Evolutionary conservation across 345 rosid genomes (phyloP).

Genomic region (Brassica juncea): DNA sequence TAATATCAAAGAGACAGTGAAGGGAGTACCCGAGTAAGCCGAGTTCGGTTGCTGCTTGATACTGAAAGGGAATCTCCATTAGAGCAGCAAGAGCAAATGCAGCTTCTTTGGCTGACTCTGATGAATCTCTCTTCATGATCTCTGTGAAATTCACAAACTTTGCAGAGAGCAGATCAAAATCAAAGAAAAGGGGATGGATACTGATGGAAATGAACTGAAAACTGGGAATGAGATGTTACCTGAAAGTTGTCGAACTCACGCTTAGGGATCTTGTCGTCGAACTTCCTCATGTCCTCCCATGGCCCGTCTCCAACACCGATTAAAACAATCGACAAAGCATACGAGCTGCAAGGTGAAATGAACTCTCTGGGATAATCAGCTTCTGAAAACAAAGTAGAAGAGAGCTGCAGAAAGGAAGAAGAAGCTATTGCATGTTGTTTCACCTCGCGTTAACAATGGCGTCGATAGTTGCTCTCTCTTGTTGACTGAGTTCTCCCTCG

Average conservation of each 20-base stretch:
- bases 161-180: constrained; percentile 29
- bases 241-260: constrained; percentile 79
- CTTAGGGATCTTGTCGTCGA: constrained; percentile 71
- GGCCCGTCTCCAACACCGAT: constrained; percentile 89
- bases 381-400: neutral
- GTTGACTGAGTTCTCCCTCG: constrained; percentile 53
- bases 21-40: constrained; percentile 60
- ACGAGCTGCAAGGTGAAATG: constrained; percentile 40
- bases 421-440: neutral
- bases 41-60: constrained; percentile 64
- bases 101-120: constrained; percentile 58
- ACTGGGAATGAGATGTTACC: constrained; percentile 33
- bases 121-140: constrained; percentile 57
- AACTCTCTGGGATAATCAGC: neutral
- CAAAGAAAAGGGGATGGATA: neutral
- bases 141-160: constrained; percentile 85
- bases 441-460: constrained; percentile 70
- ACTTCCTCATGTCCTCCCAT: constrained; percentile 78
- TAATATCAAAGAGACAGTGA: neutral
- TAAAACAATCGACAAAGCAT: constrained; percentile 68
- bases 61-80: constrained; percentile 90
- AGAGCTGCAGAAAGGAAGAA: neutral
- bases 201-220: neutral
- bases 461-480: constrained; percentile 60
- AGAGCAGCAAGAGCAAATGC: constrained; percentile 89